Evolutionary conservation across 2,329 filamentous ascomycete genomes (phyloP).

Genomic region (Aspergillus sp.): DNA sequence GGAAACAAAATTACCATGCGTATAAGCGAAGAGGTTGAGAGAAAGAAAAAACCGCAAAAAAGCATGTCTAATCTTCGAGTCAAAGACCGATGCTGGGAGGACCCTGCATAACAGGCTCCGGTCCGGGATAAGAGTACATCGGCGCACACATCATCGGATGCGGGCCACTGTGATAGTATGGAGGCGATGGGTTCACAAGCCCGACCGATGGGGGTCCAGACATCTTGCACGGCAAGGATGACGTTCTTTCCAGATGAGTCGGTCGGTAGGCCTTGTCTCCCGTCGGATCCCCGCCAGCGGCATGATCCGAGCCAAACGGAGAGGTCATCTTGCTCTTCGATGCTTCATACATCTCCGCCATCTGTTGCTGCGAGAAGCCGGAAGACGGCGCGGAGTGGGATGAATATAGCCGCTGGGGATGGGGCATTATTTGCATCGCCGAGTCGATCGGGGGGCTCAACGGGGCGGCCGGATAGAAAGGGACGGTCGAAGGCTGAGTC

Average conservation of each 20-base stretch:
- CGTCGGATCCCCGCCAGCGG: constrained; percentile 12
- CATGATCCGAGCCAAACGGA: constrained; percentile 26
- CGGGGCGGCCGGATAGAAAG: constrained; percentile 25
- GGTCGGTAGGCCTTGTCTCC: constrained; percentile 17
- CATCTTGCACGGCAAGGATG: constrained; percentile 16
- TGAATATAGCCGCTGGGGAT: constrained; percentile 17
- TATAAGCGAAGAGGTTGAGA: not conserved
- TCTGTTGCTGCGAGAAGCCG: constrained; percentile 14
- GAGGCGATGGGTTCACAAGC: constrained; percentile 20
- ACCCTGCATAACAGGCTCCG: constrained; percentile 20
- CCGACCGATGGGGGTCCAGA: constrained; percentile 13
- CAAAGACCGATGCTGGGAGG: constrained; percentile 18
- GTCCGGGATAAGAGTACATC: constrained; percentile 24
- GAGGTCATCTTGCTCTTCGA: constrained; percentile 29
- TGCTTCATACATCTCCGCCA: constrained; percentile 17
- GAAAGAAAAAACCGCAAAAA: constrained; percentile 1
- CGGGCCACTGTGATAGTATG: constrained; percentile 21
- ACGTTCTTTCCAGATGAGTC: constrained; percentile 14
- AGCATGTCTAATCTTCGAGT: constrained; percentile 2
- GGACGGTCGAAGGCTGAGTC: constrained; percentile 18
- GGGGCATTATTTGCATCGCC: constrained; percentile 22
- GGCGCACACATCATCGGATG: constrained; percentile 28
- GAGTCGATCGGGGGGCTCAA: constrained; percentile 23
- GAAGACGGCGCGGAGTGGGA: constrained; percentile 21
- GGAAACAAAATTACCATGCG: not conserved